Percentiles rank a stretch among this genome's conserved stretches.
phyloP scores from a whole-genome alignment of 106 monocot species.

The Acorus gramineus region DNA sequence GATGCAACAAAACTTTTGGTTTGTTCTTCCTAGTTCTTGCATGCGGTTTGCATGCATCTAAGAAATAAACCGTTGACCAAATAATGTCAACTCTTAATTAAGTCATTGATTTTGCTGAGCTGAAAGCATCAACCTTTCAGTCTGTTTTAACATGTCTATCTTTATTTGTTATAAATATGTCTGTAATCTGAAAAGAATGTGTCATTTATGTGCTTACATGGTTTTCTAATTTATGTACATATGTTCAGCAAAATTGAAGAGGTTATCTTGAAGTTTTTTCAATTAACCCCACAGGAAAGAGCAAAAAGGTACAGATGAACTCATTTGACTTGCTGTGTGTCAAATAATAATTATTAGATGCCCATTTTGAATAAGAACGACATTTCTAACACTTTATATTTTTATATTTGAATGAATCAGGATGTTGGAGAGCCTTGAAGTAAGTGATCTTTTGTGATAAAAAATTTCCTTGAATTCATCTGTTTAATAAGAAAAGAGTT shows the following conservation, averaged over 20 bases:
- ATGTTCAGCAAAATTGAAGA: constrained; percentile 59
- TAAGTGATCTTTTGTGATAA: constrained; percentile 14
- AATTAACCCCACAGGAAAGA: constrained; percentile 83
- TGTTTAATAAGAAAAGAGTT: not conserved
- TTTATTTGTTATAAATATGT: too few relatives aligned
- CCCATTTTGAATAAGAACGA: not conserved
- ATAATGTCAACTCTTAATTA: too few relatives aligned
- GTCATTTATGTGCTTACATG: not conserved
- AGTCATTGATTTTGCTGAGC: too few relatives aligned
- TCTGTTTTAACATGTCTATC: too few relatives aligned
- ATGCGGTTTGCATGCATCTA: too few relatives aligned
- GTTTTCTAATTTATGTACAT: not conserved
- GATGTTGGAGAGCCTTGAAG: constrained; percentile 91
- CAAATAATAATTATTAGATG: not conserved
- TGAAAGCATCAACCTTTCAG: too few relatives aligned
- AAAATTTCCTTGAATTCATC: not conserved
- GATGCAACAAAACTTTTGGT: too few relatives aligned
- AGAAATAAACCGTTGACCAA: too few relatives aligned
- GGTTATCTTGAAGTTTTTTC: constrained; percentile 65
- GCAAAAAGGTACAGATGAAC: constrained; percentile 42
- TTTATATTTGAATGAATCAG: constrained; percentile 24
- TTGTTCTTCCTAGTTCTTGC: too few relatives aligned
- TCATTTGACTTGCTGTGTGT: not conserved
- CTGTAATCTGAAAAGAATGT: too few relatives aligned
- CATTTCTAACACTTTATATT: not conserved